Percentiles rank a stretch among this genome's conserved stretches.
These are phyloP conservation scores for Exophiala viscosa DNA, from an alignment of 2,329 filamentous ascomycete species.

Conservation along the genomic window DNA sequence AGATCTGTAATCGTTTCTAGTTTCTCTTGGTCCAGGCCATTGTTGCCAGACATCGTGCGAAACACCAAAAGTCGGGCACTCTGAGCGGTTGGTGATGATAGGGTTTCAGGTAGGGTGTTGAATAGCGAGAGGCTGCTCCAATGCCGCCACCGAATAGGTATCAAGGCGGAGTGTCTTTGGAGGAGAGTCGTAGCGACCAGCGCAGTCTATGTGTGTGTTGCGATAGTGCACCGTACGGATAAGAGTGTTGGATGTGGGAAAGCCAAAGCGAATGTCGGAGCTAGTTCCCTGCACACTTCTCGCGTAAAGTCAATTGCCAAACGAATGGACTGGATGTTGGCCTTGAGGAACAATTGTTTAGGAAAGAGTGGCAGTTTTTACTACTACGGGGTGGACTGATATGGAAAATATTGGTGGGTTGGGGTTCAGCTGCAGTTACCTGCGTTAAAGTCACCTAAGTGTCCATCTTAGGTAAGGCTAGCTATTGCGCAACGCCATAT, in stretches of 20 bases:
- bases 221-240: neutral
- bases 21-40: constrained; percentile 21
- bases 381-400: neutral
- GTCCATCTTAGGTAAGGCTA: too few relatives aligned
- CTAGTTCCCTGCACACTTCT: constrained; percentile 19
- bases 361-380: neutral
- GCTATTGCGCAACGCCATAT: too few relatives aligned
- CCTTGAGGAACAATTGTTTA: neutral
- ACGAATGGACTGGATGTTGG: constrained; percentile 3
- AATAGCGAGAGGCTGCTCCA: constrained; percentile 1
- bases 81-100: neutral
- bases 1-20: constrained; percentile 5
- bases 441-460: too few relatives aligned
- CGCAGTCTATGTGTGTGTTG: constrained; percentile 14
- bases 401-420: constrained; percentile 2
- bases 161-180: neutral
- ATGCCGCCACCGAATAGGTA: neutral
- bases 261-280: constrained; percentile 22
- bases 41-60: constrained; percentile 7
- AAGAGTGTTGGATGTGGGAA: constrained; percentile 1
- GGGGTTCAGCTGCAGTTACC: too few relatives aligned
- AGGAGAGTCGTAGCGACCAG: constrained; percentile 18
- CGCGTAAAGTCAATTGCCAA: constrained; percentile 19
- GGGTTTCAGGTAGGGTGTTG: neutral
- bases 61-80: neutral